Evolutionary conservation across 345 rosid genomes (phyloP), one percentile per base, ranked within the genome.

Genomic region (Rhodamnia rubescens): DNA sequence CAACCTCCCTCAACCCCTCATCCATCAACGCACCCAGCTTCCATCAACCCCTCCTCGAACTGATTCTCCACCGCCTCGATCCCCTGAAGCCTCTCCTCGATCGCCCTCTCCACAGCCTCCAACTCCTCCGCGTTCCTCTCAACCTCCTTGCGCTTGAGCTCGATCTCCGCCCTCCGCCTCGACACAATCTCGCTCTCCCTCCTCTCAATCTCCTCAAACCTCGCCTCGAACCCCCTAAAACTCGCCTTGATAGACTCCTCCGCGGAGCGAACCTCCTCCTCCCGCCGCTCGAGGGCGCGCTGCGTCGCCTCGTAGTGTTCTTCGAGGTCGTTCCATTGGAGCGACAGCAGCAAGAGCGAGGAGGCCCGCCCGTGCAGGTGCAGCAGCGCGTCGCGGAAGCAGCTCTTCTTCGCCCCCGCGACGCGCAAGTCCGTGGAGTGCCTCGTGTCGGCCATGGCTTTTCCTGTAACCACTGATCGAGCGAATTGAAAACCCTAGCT

Each of bases 271-370:
- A 91, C 83, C 27, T 90, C 92, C 81, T 85, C 85, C 2, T 83
- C 87, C 53, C 91, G 88, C 44, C 88, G 83, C 80, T 89, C 83
- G 57, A 92, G 78, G 5, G 59, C 36, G 59, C 5, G 82, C 22
- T 80, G 85, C 7, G 83, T 84, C 18, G 93, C 87, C n/a, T 86
- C 88, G 81, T 89, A 87, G 82, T 85, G 85, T 2, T 75, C 81
- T 22, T 89, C 94, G 26, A 93, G 85, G 7, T 92, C 95, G 64
- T 94, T 85, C 93, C 92, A 90, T 27, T 90, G 92, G 64, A 90
- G 61, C 26, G 90, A 83, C 52, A 94, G 90, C 9, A 59, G 61
- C 54, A 92, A 57, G 83, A 93, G 18, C 14, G 94, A 92, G 83
- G 91, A 88, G 82, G 91, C 92, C n/a, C 86, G 82, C 6, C 86